Base-by-base conservation (phyloP, 352 stramenopile species). In the Globisporangium rhizosaccharum region DNA sequence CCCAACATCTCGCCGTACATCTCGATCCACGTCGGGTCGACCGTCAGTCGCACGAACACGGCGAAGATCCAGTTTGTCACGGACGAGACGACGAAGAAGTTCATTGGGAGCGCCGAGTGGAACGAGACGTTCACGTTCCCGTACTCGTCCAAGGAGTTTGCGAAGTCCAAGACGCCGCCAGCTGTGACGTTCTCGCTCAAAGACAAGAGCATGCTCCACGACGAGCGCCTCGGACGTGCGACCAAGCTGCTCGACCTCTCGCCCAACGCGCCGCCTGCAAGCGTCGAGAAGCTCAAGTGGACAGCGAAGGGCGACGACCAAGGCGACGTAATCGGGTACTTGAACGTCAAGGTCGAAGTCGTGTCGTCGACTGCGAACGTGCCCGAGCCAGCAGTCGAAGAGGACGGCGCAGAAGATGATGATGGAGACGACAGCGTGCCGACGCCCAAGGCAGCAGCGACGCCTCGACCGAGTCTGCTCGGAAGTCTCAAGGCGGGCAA, bases 71-170 rank as follows among this genome's bases (percentile, higher is more conserved):
- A 58, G 20, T 89, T 88, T 53, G 57, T 53, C 18, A 30, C 18
- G 18, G 44, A 14, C 33, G 18, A 28, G 53, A 66, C 62, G 11
- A 57, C 58, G 20, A 80, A 73, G 68, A 88, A 75, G 53, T 63
- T 71, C 42, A 47, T 77, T 7, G 76, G 69, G 14, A 68, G 62
- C 25, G 78, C 77, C 14, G 69, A 77, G 49, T 95, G 84, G 83
- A 79, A 85, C 54, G 83, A 95, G 58, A 88, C 82, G 55, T 90
- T 95, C 30, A 93, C 85, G 41, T 91, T 93, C 55, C 72, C 79
- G 28, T 59, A 85, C 53, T 70, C 67, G 18, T 53, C 74, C 28
- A 82, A 82, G 51, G 79, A 94, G 44, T 65, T 83, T 33, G 71
- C 75, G 25, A 51, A 23, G 6, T 44, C 53, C 1, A 57, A 67